Conservation (phyloP, 768 basidiomycete genomes). For the Albatrellus ellisii region DNA sequence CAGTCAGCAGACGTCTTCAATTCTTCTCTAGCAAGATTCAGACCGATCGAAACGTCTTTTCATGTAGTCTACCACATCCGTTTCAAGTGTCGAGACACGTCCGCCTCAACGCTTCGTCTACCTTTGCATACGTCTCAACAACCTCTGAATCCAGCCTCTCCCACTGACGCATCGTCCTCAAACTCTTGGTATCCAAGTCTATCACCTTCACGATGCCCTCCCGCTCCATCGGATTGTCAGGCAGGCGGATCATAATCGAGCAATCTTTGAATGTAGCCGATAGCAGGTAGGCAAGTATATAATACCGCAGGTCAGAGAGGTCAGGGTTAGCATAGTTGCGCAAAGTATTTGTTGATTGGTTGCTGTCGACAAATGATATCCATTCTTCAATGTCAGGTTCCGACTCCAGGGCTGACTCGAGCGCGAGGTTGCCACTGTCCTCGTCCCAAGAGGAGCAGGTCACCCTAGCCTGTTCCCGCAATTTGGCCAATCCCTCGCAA, state of each 20-base stretch:
- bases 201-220: constrained; percentile 48
- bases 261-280: constrained; percentile 97
- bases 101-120: constrained; percentile 5
- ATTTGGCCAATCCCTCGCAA: constrained; percentile 9
- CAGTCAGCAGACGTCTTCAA: too few species aligned
- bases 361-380: constrained; percentile 44
- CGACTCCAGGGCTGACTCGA: constrained; percentile 13
- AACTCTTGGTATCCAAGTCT: constrained; percentile 76
- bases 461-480: neutral
- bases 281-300: constrained; percentile 65
- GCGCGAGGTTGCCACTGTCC: neutral
- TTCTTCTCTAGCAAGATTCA: too few species aligned
- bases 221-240: constrained; percentile 19
- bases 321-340: constrained; percentile 26
- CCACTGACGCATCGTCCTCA: constrained; percentile 58
- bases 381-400: constrained; percentile 58
- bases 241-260: constrained; percentile 46
- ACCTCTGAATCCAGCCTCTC: constrained; percentile 60
- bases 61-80: too few species aligned
- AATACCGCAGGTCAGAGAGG: constrained; percentile 39
- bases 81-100: constrained; percentile 6
- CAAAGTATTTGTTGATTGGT: constrained; percentile 24
- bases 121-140: constrained; percentile 27
- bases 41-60: too few species aligned
- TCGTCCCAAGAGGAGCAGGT: neutral